A percentile compares a stretch with the other conserved stretches of the same genome.
Evolutionary conservation across 1,284 basidiomycete species (phyloP).

Genomic region (Fomitiporia mediterranea): DNA sequence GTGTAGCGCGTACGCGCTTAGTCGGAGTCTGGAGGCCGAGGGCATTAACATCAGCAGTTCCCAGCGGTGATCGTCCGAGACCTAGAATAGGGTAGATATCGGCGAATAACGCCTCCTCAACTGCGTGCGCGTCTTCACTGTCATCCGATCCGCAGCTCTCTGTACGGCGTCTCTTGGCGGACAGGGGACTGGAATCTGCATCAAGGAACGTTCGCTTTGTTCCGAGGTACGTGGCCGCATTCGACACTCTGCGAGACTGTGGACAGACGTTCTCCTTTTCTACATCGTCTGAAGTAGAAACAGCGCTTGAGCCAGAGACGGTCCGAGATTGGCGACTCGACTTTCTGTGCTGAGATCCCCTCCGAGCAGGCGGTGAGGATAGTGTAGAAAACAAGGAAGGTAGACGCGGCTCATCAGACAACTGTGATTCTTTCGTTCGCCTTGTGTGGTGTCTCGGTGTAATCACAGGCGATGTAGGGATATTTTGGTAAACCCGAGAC

Average conservation of each 20-base stretch:
- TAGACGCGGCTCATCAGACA: constrained; percentile 6
- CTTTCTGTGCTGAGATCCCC: neutral
- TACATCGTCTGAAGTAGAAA: neutral
- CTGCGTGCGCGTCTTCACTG: constrained; percentile 11
- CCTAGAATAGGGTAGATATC: neutral
- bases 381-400: constrained; percentile 3
- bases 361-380: neutral
- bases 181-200: constrained; percentile 4
- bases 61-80: neutral
- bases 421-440: neutral
- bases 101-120: neutral
- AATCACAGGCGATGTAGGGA: neutral
- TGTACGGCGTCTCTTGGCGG: constrained; percentile 12
- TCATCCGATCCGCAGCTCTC: constrained; percentile 10
- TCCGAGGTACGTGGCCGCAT: neutral
- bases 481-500: neutral
- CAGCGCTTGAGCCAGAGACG: neutral
- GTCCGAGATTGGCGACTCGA: neutral
- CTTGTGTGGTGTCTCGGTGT: neutral
- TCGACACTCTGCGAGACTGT: neutral
- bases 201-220: constrained; percentile 12
- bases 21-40: neutral
- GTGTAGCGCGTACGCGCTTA: constrained; percentile 1
- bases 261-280: constrained; percentile 16
- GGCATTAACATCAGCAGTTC: neutral